Percentiles rank a stretch among this genome's conserved stretches.
Conservation (phyloP, 768 basidiomycete genomes). For the Royoungia palumana region DNA sequence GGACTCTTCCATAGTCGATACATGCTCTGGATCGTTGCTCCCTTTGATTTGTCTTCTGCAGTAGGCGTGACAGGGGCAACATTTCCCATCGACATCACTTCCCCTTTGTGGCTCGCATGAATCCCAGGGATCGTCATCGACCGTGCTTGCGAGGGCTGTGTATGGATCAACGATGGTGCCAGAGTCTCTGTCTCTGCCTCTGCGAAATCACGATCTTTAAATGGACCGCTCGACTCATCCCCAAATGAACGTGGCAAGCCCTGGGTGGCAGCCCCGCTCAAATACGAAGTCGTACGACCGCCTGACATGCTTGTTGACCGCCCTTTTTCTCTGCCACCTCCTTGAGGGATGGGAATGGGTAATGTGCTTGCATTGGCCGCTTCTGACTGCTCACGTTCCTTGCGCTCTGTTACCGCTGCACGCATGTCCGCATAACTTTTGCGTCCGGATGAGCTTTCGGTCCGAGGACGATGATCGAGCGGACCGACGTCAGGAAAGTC, state of each 20-base stretch:
- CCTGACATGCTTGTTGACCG: slow-evolving; percentile 27
- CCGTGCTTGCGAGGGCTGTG: slow-evolving; percentile 69
- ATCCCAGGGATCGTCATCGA: slow-evolving; percentile 88
- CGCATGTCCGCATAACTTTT: slow-evolving; percentile 72
- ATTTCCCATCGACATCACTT: slow-evolving; percentile 83
- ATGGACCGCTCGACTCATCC: slow-evolving; percentile 23
- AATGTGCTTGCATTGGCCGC: slow-evolving; percentile 19
- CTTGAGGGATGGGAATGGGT: slow-evolving; percentile 35
- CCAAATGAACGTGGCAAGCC: slow-evolving; percentile 36
- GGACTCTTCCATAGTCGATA: slow-evolving; percentile 75
- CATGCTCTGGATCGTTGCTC: slow-evolving; percentile 61
- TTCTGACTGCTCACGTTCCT: slow-evolving; percentile 40
- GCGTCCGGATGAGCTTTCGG: slow-evolving; percentile 41
- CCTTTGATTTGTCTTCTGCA: slow-evolving; percentile 38
- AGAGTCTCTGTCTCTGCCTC: slow-evolving; percentile 28
- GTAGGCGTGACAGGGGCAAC: slow-evolving; percentile 48
- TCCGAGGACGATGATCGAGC: slow-evolving; percentile 33
- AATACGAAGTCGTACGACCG: slow-evolving; percentile 21
- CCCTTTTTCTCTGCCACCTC: slow-evolving; percentile 21
- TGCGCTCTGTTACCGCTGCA: slow-evolving; percentile 70
- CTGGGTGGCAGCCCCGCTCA: slow-evolving; percentile 27
- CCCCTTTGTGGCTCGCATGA: slow-evolving; percentile 79
- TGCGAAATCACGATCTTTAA: slow-evolving; percentile 32
- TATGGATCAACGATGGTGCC: slow-evolving; percentile 54
- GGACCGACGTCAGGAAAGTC: slow-evolving; percentile 43